Base-by-base conservation (phyloP, 2,329 filamentous ascomycete species). In the Fusarium pseudocircinatum region DNA sequence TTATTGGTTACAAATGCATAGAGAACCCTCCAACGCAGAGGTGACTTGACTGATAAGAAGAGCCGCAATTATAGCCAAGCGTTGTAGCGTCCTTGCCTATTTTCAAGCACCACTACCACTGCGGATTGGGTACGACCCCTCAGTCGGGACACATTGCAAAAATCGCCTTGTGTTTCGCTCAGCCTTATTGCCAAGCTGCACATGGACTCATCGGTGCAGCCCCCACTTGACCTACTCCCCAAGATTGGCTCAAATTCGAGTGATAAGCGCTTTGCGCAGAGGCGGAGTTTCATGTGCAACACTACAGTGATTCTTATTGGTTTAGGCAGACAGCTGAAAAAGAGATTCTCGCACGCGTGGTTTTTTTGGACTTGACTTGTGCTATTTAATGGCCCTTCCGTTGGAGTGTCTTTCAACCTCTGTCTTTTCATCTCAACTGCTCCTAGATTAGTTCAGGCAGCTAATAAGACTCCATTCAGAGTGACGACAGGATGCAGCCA, bases 181-280 rank as follows among this genome's bases (percentile, higher is more conserved):
- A 60, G 43, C 57, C 9, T 50, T 18, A 22, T 26, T 26, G 43
- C 34, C 9, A 60, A 60, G 57, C 34, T 60, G 24, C 42, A 14
- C 8, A n/a, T 26, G 9, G 3, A 40, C 22, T 24, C 44, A 7
- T 0, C 9, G 26, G 0, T 28, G 9, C 6, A 22, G 13, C 44
- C 44, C 44, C 26, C 44, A 47, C 20, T 15, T 47, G 2, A 30
- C 6, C 3, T 7, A 5, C 13, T 47, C 22, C 26, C 36, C 20
- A 8, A 34, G 32, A 52, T 37, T 52, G 49, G 49, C 20, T 18
- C n/a, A 22, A 8, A 6, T 16, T 22, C 13, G 6, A 47, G 44
- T 28, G 6, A 22, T 47, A 47, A 47, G 44, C 44, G 44, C 44
- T 22, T 22, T 10, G 26, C 9, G 18, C 7, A 14, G 15, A 37